Evolutionary conservation across 805 yeast species (phyloP).

Genomic region (Candida stauntonica): DNA sequence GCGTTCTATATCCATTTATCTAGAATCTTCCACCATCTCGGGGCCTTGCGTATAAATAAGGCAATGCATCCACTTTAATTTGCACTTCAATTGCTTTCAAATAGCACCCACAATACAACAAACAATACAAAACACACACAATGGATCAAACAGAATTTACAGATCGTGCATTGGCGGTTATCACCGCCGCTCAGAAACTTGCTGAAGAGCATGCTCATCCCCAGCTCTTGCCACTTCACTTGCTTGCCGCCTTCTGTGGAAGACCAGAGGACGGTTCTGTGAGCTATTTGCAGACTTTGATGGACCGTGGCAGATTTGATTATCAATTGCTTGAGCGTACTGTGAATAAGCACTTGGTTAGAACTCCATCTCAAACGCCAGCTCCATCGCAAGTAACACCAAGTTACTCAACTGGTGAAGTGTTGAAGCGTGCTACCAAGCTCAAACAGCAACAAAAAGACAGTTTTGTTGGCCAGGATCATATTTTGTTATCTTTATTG

Average conservation of each 20-base stretch:
- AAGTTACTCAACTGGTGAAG: slow-evolving; percentile 69
- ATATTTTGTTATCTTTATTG: slow-evolving; percentile 75
- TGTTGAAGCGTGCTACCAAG: slow-evolving; percentile 69
- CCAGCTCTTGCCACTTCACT: slow-evolving; percentile 81
- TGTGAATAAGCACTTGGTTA: slow-evolving; percentile 76
- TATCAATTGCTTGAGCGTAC: slow-evolving; percentile 75
- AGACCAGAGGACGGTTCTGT: slow-evolving; percentile 48
- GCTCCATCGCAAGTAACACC: slow-evolving; percentile 81
- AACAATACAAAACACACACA: slow-evolving; percentile 12
- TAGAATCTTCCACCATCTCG: slow-evolving; percentile 1
- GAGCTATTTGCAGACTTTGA: slow-evolving; percentile 71
- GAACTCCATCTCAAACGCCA: slow-evolving; percentile 84
- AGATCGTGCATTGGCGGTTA: slow-evolving; percentile 82
- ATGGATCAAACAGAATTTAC: slow-evolving; percentile 72
- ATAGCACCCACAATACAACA: not conserved
- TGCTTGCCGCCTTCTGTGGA: slow-evolving; percentile 86
- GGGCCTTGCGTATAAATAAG: not conserved
- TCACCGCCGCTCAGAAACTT: slow-evolving; percentile 73
- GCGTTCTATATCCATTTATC: not conserved
- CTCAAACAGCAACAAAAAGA: slow-evolving; percentile 87
- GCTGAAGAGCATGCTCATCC: slow-evolving; percentile 84
- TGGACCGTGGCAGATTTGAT: slow-evolving; percentile 85
- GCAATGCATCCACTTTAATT: not conserved
- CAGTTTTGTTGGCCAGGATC: slow-evolving; percentile 90
- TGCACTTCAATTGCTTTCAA: not conserved